These are phyloP conservation scores for Dianthus caryophyllus DNA, from an alignment of 148 eudicot species.

Conservation along the genomic window DNA sequence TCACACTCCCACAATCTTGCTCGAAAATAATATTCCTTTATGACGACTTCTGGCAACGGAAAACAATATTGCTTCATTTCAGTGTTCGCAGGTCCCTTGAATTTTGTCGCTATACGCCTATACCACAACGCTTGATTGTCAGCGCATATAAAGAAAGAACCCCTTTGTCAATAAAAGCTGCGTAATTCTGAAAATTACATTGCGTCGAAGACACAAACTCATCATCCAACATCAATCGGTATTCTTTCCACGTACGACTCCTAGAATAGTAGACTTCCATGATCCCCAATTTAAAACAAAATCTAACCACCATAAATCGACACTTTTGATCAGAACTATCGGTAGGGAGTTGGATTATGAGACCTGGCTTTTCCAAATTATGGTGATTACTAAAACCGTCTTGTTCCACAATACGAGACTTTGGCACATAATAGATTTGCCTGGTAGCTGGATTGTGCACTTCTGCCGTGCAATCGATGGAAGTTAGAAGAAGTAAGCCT, in stretches of 20 bases:
- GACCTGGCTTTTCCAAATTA: background rate
- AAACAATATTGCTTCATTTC: background rate
- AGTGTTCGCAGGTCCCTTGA: background rate
- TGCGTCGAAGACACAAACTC: background rate
- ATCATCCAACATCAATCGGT: background rate
- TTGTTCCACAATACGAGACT: background rate
- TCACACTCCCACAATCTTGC: conserved; percentile 6
- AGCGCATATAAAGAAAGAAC: background rate
- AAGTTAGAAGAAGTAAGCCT: background rate
- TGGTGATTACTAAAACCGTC: background rate
- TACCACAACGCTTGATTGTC: background rate
- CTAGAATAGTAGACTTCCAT: background rate
- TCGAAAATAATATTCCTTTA: too few relatives aligned
- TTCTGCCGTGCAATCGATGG: background rate
- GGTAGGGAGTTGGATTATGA: background rate
- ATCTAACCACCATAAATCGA: background rate
- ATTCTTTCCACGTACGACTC: background rate
- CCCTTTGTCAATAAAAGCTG: background rate
- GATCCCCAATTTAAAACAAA: background rate
- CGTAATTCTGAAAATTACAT: background rate
- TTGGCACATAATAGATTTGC: conserved; percentile 1
- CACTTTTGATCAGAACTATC: background rate
- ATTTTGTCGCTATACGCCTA: conserved; percentile 4
- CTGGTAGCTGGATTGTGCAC: conserved; percentile 3
- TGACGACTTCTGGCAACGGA: background rate